These are phyloP conservation scores for Wickerhamia fluorescens DNA, from an alignment of 805 yeast genomes.

Conservation along the genomic window DNA sequence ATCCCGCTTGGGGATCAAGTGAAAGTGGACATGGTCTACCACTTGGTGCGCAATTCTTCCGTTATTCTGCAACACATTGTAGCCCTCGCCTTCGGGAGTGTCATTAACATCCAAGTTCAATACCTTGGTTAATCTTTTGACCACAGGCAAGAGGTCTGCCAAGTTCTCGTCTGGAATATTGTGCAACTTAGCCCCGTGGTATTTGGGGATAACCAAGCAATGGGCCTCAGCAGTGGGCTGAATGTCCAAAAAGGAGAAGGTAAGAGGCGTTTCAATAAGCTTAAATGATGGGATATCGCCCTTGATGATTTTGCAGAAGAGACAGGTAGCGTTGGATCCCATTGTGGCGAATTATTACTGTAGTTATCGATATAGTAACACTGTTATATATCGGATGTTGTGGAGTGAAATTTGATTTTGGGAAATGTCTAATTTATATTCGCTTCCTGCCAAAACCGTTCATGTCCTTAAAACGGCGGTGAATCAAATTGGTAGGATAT, in stretches of 20 bases:
- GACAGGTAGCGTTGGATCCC: slow-evolving; percentile 44
- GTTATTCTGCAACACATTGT: slow-evolving; percentile 87
- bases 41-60: slow-evolving; percentile 94
- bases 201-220: slow-evolving; percentile 83
- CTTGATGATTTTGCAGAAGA: slow-evolving; percentile 90
- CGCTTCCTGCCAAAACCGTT: no score
- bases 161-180: slow-evolving; percentile 88
- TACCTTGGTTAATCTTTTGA: slow-evolving; percentile 76
- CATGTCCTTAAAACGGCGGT: no score
- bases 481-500: no score
- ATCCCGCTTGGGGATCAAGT: slow-evolving; percentile 84
- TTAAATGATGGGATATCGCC: slow-evolving; percentile 95
- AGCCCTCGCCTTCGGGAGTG: slow-evolving; percentile 61
- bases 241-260: slow-evolving; percentile 85
- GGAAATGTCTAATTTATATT: no score
- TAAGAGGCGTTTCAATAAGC: slow-evolving; percentile 73
- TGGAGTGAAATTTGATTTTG: no score
- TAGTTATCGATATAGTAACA: not conserved
- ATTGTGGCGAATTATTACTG: not conserved
- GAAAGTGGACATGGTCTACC: slow-evolving; percentile 96
- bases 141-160: slow-evolving; percentile 79
- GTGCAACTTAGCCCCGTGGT: slow-evolving; percentile 90
- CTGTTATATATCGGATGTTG: slow-evolving; percentile 1
- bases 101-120: slow-evolving; percentile 59
- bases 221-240: slow-evolving; percentile 91